Percentiles rank a stretch among this genome's conserved stretches.
Conservation (phyloP, 805 yeast species). For the Aciculoconidium aculeatum region DNA sequence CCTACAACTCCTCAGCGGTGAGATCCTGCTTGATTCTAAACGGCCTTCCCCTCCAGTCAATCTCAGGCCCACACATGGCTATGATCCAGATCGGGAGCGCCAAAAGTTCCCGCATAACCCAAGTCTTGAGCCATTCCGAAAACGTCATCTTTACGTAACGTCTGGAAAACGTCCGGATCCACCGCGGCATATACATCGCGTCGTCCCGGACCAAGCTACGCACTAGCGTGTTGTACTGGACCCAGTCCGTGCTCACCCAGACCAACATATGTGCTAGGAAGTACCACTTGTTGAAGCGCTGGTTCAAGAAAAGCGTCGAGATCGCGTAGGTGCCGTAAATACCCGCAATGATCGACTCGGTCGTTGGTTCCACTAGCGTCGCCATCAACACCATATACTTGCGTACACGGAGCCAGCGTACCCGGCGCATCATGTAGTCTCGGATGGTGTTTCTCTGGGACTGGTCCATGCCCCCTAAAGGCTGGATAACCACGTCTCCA, state of each 20-base stretch:
- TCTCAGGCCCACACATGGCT: slow-evolving; percentile 72
- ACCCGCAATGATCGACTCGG: slow-evolving; percentile 70
- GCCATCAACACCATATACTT: slow-evolving; percentile 85
- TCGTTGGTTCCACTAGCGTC: slow-evolving; percentile 79
- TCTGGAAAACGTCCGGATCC: slow-evolving; percentile 11
- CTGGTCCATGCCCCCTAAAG: slow-evolving; percentile 38
- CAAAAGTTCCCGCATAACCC: slow-evolving; percentile 65
- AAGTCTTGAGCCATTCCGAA: slow-evolving; percentile 31
- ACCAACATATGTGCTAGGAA: slow-evolving; percentile 47
- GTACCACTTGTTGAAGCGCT: slow-evolving; percentile 27
- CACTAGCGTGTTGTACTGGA: slow-evolving; percentile 47
- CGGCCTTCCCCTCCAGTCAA: slow-evolving; percentile 76
- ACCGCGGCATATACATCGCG: slow-evolving; percentile 10
- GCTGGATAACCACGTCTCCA: slow-evolving; percentile 75
- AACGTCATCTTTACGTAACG: slow-evolving; percentile 10
- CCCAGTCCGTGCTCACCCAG: slow-evolving; percentile 65
- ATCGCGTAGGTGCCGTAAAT: slow-evolving; percentile 57
- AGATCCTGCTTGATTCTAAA: slow-evolving; percentile 68
- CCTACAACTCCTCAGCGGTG: slow-evolving; percentile 64
- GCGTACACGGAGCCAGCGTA: slow-evolving; percentile 81
- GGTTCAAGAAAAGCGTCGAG: slow-evolving; percentile 36
- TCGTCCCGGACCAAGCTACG: slow-evolving; percentile 17
- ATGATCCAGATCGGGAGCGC: slow-evolving; percentile 82
- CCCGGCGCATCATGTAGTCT: slow-evolving; percentile 63
- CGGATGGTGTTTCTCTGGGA: slow-evolving; percentile 22